A percentile compares a stretch with the other conserved stretches of the same genome.
phyloP scores from a whole-genome alignment of 768 basidiomycete species.

The Lactarius sanguifluus region DNA sequence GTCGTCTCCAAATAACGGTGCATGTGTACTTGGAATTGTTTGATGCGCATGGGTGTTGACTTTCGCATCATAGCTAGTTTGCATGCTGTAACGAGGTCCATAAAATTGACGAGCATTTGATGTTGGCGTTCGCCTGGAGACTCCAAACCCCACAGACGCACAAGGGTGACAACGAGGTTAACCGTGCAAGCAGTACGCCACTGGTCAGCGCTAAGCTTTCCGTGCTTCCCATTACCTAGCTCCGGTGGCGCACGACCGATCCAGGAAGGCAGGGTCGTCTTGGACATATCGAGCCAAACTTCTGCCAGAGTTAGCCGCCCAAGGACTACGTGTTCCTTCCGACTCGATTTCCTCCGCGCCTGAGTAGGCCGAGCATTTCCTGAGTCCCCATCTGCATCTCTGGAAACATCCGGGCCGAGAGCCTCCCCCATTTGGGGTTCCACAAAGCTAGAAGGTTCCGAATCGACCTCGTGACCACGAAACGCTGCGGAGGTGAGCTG shows the following conservation, averaged over 20 bases:
- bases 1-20: conserved; percentile 37
- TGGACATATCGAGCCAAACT: conserved; percentile 28
- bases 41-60: conserved; percentile 31
- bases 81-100: conserved; percentile 40
- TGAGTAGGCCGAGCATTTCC: too few relatives aligned
- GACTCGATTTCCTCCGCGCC: too few relatives aligned
- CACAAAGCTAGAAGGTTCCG: too few relatives aligned
- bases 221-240: conserved; percentile 27
- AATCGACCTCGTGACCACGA: too few relatives aligned
- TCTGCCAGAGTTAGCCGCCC: conserved; percentile 4
- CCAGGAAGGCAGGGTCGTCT: conserved; percentile 33
- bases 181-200: conserved; percentile 30
- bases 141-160: conserved; percentile 31
- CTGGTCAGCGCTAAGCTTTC: conserved; percentile 34
- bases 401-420: too few relatives aligned
- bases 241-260: conserved; percentile 25
- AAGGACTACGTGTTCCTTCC: conserved; percentile 3
- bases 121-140: background rate
- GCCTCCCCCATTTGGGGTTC: too few relatives aligned
- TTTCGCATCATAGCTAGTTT: conserved; percentile 34
- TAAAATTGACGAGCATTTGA: conserved; percentile 29
- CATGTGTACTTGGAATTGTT: conserved; percentile 36
- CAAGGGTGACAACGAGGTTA: conserved; percentile 30
- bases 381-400: too few relatives aligned
- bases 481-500: too few relatives aligned